Percentiles rank a stretch among this genome's conserved stretches.
Conservation (phyloP, 148 eudicot genomes). For the Chenopodium formosanum region DNA sequence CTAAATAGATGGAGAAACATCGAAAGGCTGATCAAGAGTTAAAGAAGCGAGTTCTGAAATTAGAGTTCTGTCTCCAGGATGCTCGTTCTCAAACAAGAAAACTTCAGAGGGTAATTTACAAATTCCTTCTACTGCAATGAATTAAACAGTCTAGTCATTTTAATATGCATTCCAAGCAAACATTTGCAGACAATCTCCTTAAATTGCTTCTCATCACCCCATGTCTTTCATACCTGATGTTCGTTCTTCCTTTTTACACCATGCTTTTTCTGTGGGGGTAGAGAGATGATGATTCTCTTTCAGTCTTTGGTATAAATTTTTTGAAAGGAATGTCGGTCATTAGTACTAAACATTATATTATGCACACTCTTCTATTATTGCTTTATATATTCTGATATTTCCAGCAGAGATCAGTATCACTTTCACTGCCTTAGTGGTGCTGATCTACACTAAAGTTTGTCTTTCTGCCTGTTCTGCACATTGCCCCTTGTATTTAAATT, state of each 20-base stretch:
- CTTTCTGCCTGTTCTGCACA: background rate
- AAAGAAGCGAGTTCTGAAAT: slow-evolving; percentile 83
- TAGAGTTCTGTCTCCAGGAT: slow-evolving; percentile 96
- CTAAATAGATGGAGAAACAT: slow-evolving; percentile 72
- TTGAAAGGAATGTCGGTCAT: background rate
- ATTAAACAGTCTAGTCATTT: background rate
- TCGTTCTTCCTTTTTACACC: background rate
- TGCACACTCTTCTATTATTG: background rate
- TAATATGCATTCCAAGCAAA: background rate
- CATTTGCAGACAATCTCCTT: background rate
- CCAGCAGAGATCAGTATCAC: background rate
- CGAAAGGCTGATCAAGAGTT: slow-evolving; percentile 80
- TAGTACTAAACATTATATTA: background rate
- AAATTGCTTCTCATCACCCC: background rate
- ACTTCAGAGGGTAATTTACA: slow-evolving; percentile 72
- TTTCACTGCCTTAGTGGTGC: background rate
- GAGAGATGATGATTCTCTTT: background rate
- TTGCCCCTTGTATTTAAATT: background rate
- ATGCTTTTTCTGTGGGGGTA: background rate
- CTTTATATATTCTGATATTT: background rate
- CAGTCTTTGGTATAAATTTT: too few relatives aligned
- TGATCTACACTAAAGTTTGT: background rate
- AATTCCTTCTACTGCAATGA: background rate
- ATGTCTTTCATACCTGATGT: background rate
- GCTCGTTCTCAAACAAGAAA: slow-evolving; percentile 93